These are phyloP conservation scores for Alopecurus myosuroides DNA, from an alignment of 176 grass and related monocot genomes.

Conservation along the genomic window DNA sequence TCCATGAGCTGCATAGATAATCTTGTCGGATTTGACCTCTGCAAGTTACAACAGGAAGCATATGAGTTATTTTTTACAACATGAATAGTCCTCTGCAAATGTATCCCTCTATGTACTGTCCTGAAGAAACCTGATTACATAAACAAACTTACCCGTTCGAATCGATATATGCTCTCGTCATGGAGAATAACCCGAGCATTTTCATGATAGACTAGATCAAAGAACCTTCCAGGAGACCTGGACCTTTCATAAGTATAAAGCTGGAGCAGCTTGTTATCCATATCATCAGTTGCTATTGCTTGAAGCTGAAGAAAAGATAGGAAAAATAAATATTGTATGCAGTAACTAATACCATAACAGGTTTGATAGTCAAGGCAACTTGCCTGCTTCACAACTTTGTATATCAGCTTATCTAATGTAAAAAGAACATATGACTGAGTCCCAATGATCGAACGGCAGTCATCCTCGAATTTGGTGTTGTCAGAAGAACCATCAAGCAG, in stretches of 20 bases:
- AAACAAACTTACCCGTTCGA: slow-evolving; percentile 49
- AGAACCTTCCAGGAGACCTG: slow-evolving; percentile 31
- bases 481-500: slow-evolving; percentile 68
- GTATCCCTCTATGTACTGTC: neutral
- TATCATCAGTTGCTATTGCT: slow-evolving; percentile 60
- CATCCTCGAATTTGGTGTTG: slow-evolving; percentile 71
- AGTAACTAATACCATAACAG: neutral
- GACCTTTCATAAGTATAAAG: slow-evolving; percentile 73
- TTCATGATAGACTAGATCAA: slow-evolving; percentile 70
- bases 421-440: slow-evolving; percentile 67
- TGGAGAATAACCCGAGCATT: slow-evolving; percentile 54
- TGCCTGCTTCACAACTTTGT: slow-evolving; percentile 68
- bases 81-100: neutral
- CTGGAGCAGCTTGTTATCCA: slow-evolving; percentile 55
- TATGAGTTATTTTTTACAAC: neutral
- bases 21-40: slow-evolving; percentile 37
- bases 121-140: neutral
- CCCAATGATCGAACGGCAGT: slow-evolving; percentile 49
- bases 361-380: neutral
- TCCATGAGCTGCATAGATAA: slow-evolving; percentile 66
- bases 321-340: slow-evolving; percentile 13
- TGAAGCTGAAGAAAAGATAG: slow-evolving; percentile 48
- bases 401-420: slow-evolving; percentile 75
- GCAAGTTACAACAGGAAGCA: slow-evolving; percentile 6
- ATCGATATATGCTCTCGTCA: slow-evolving; percentile 59